Evolutionary conservation across 1,284 basidiomycete genomes (phyloP).

Genomic region (Pisolithus thermaeus): DNA sequence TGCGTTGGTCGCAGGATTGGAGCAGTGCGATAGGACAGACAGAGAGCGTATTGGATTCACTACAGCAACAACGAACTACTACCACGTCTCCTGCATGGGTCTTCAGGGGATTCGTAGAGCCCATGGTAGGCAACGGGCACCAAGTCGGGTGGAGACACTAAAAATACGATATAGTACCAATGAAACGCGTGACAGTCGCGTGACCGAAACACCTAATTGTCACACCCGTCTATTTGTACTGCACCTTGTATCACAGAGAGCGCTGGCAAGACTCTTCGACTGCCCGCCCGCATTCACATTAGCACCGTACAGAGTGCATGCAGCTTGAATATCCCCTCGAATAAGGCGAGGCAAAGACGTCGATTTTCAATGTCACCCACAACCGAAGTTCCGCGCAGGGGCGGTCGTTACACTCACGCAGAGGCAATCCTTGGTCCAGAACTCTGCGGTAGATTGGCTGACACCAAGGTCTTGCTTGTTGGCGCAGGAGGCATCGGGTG

Average conservation of each 20-base stretch:
- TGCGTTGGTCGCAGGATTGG: conserved; percentile 55
- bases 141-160: conserved; percentile 50
- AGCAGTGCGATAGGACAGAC: conserved; percentile 8
- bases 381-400: conserved; percentile 11
- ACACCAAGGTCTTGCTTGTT: conserved; percentile 81
- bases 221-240: background rate
- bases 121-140: conserved; percentile 59
- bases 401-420: conserved; percentile 42
- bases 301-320: background rate
- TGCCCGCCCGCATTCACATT: background rate
- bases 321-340: no score
- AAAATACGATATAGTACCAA: background rate
- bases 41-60: background rate
- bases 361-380: background rate
- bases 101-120: conserved; percentile 58
- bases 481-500: conserved; percentile 98
- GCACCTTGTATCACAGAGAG: background rate
- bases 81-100: conserved; percentile 33
- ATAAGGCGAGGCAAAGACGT: background rate
- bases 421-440: conserved; percentile 73
- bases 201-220: conserved; percentile 11
- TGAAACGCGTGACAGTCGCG: conserved; percentile 21
- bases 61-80: no score
- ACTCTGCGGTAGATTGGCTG: conserved; percentile 51
- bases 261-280: background rate